Percentiles rank a stretch among this genome's conserved stretches.
phyloP scores from a whole-genome alignment of 768 basidiomycete species.

The Collybia nuda region DNA sequence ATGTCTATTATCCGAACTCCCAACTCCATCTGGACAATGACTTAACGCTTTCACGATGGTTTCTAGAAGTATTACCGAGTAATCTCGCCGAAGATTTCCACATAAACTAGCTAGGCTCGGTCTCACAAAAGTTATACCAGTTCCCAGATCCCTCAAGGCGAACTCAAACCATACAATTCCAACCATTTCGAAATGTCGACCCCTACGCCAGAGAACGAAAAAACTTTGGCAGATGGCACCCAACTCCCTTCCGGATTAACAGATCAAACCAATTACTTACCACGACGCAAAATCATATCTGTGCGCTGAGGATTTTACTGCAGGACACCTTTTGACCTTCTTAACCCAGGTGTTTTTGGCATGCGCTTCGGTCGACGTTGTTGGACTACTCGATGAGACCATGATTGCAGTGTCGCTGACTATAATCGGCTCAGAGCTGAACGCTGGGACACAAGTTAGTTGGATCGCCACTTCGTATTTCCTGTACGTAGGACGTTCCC shows the following conservation, averaged over 20 bases:
- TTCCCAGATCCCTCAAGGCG: no score
- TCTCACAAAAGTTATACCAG: no score
- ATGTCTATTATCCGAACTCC: no score
- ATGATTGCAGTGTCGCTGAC: slow-evolving; percentile 59
- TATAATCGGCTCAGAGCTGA: slow-evolving; percentile 48
- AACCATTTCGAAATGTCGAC: no score
- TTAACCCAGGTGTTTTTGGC: slow-evolving; percentile 38
- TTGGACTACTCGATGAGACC: slow-evolving; percentile 52
- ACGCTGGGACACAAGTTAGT: slow-evolving; percentile 42
- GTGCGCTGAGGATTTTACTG: background rate
- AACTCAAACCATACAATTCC: no score
- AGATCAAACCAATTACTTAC: slow-evolving; percentile 61
- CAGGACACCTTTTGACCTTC: background rate
- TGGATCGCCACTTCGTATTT: slow-evolving; percentile 60
- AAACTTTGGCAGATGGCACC: no score
- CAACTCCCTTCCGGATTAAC: slow-evolving; percentile 24
- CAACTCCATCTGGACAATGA: no score
- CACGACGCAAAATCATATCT: slow-evolving; percentile 44
- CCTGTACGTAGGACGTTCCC: slow-evolving; percentile 16
- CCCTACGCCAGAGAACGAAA: no score
- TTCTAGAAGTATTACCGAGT: no score
- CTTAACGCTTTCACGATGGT: no score
- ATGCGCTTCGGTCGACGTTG: slow-evolving; percentile 44
- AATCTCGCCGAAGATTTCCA: no score
- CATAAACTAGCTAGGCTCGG: no score